Base-by-base conservation (phyloP, 106 monocot species). In the Dioscorea dumetorum region DNA sequence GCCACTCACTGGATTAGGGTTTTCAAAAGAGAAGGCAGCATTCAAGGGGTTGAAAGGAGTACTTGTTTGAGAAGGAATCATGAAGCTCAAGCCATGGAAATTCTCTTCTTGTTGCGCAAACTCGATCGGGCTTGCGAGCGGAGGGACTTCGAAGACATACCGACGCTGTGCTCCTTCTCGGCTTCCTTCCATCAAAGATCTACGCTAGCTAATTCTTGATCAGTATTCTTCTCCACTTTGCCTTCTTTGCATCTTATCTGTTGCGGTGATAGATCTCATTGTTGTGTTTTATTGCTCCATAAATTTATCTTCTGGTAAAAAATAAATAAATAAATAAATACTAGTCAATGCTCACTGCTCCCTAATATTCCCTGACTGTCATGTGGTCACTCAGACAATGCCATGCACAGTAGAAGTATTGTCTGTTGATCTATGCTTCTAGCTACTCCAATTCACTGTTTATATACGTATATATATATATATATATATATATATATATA, bases 61-160 rank as follows among this genome's bases (percentile, higher is more conserved):
- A 9, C 18, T 17, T 34, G 41, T 41, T 6, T 72, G 24, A 13
- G 19, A 22, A 6, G 33, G 58, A 10, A 31, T 35, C 24, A 66
- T 28, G 49, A 80, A 75, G 24, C 71, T 59, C 20, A 80, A 28
- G 22, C 51, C 64, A 16, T 75, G 52, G 61, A 48, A 50, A 23
- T 51, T 60, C 16, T 56, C 80, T 59, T 71, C 53, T 17, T 50
- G 71, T 12, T 68, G 68, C 11, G 66, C 73, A 61, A 79, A 73
- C 35, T 79, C 74, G 58, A 69, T 74, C 62, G 49, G 68, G 18
- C 62, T 49, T 18, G 65, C 8, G 15, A 60, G 53, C n/a, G 66
- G 70, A 67, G 70, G 80, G 2, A 61, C 58, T 11, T 76, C 58
- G 24, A 67, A 24, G 14, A 56, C 51, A 54, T 52, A 72, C 32